Evolutionary conservation across 768 basidiomycete genomes (phyloP).

Genomic region (Lactifluus piperatus): DNA sequence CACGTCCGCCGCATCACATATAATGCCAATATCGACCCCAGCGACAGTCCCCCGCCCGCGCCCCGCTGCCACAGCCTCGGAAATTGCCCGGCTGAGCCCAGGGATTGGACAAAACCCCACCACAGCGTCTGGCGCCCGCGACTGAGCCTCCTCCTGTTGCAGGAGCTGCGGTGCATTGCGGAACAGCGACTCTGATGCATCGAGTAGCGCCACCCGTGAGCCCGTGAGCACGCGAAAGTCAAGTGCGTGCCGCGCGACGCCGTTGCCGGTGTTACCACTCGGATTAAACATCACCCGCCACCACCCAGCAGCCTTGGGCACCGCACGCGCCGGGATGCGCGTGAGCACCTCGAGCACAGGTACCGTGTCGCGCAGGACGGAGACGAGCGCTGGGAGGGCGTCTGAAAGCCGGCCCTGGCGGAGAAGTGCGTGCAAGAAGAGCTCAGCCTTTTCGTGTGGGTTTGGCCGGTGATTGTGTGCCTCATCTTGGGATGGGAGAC

Average conservation of each 20-base stretch:
- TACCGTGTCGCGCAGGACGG: constrained; percentile 64
- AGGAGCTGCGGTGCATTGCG: constrained; percentile 4
- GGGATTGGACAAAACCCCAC: constrained; percentile 20
- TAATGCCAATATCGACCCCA: constrained; percentile 16
- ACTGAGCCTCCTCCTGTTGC: constrained; percentile 15
- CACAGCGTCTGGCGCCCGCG: constrained; percentile 17
- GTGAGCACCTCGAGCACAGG: constrained; percentile 72
- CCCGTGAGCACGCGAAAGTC: constrained; percentile 70
- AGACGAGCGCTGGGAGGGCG: constrained; percentile 58
- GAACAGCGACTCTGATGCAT: constrained; percentile 59
- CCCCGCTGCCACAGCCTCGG: constrained; percentile 10
- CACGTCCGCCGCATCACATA: constrained; percentile 20
- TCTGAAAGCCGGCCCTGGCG: constrained; percentile 57
- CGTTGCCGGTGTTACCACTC: neutral
- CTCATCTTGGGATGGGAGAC: constrained; percentile 22
- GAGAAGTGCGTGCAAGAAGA: constrained; percentile 62
- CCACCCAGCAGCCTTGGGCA: constrained; percentile 77
- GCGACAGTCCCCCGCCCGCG: constrained; percentile 17
- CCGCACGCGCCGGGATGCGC: constrained; percentile 31
- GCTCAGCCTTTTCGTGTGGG: constrained; percentile 74
- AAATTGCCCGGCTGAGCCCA: constrained; percentile 5
- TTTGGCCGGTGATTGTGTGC: constrained; percentile 36
- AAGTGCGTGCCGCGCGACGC: constrained; percentile 51
- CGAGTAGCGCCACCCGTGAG: constrained; percentile 61
- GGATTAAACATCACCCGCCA: constrained; percentile 51